Evolutionary conservation across 345 rosid genomes (phyloP).

Genomic region (Acer yangbiense): DNA sequence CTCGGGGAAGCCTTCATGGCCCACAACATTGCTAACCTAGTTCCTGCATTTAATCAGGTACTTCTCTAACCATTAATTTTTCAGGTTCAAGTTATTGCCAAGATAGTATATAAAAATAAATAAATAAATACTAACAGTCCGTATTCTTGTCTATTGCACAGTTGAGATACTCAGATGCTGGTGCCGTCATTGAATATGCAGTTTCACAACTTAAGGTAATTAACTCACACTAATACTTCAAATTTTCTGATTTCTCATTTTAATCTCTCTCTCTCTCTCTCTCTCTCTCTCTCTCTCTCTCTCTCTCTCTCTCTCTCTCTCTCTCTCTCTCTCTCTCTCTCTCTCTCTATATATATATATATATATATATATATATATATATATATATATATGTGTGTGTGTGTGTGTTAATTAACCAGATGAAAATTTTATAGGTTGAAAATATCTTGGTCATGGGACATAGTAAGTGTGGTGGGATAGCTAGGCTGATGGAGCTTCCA

Average conservation of each 20-base stretch:
- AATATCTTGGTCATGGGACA: constrained; percentile 32
- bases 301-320: too few species aligned
- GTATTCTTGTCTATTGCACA: background rate
- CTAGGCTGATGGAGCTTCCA: constrained; percentile 21
- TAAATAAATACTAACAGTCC: too few species aligned
- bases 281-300: too few species aligned
- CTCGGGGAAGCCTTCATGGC: constrained; percentile 57
- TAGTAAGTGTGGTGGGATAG: constrained; percentile 30
- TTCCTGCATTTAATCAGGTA: constrained; percentile 56
- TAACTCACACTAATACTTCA: background rate
- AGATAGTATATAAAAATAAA: too few species aligned
- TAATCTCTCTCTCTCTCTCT: too few species aligned
- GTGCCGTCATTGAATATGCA: constrained; percentile 30
- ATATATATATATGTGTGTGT: too few species aligned
- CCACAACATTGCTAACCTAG: constrained; percentile 56
- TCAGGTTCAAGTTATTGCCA: too few species aligned
- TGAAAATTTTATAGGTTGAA: constrained; percentile 9
- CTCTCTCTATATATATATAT: too few species aligned
- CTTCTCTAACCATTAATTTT: background rate
- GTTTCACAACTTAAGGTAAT: constrained; percentile 2
- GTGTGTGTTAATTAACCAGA: background rate
- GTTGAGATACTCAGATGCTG: constrained; percentile 25
- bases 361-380: too few species aligned
- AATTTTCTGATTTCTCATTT: background rate
- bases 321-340: too few species aligned